phyloP scores from a whole-genome alignment of 2,329 filamentous ascomycete species.

The Botryosphaeria dothidea region DNA sequence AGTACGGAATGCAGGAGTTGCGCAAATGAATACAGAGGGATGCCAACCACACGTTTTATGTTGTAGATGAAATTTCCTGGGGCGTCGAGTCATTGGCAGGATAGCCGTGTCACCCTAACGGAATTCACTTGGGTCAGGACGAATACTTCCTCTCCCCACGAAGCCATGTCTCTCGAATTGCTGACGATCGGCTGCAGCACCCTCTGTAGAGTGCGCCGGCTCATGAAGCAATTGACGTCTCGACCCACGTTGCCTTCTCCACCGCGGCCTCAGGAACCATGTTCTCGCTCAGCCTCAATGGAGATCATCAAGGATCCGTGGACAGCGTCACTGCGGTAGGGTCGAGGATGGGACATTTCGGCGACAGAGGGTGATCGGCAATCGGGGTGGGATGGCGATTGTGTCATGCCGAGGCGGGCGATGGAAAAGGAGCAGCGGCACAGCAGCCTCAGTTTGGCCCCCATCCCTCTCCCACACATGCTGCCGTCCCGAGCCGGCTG shows the following conservation, averaged over 20 bases:
- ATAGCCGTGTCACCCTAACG: too few species aligned
- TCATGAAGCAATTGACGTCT: background rate
- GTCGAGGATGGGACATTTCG: background rate
- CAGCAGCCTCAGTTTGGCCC: background rate
- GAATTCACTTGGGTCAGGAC: too few species aligned
- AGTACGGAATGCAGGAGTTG: too few species aligned
- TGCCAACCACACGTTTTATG: too few species aligned
- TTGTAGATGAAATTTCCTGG: too few species aligned
- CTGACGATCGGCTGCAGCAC: too few species aligned
- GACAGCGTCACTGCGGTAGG: background rate
- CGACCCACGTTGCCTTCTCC: background rate
- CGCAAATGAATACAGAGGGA: too few species aligned
- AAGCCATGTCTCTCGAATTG: too few species aligned
- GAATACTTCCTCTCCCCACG: too few species aligned
- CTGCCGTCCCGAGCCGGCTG: background rate
- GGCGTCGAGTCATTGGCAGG: too few species aligned
- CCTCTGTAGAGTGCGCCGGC: background rate
- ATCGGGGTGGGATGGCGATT: background rate
- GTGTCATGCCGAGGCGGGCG: background rate
- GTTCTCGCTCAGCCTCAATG: background rate
- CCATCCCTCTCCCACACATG: background rate
- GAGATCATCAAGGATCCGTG: background rate
- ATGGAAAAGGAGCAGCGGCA: background rate
- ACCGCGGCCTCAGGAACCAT: background rate
- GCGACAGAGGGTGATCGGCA: background rate